Conservation (phyloP, 1,284 basidiomycete genomes). For the Ganoderma multipileum region DNA sequence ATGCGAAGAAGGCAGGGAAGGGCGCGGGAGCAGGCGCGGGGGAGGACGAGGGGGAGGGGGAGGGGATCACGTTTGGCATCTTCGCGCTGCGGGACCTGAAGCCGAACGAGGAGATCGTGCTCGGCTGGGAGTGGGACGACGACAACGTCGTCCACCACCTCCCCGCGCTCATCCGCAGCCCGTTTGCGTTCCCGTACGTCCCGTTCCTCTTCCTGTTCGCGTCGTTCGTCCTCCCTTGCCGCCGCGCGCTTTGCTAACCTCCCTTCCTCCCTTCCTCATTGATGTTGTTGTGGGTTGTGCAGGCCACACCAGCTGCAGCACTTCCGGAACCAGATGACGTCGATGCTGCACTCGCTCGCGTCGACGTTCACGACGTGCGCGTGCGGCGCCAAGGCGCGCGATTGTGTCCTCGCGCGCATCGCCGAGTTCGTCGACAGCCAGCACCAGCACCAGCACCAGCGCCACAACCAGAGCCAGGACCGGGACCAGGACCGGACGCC, state of each 20-base stretch:
- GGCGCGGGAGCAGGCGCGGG: conserved; percentile 42
- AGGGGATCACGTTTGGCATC: conserved; percentile 78
- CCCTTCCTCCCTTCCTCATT: no score
- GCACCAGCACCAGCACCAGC: no score
- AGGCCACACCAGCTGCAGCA: conserved; percentile 60
- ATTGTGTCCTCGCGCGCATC: conserved; percentile 75
- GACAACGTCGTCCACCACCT: conserved; percentile 10
- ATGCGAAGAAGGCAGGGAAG: conserved; percentile 23
- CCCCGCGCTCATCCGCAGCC: conserved; percentile 37
- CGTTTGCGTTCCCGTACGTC: conserved; percentile 62
- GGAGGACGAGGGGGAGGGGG: conserved; percentile 32
- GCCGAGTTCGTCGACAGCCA: conserved; percentile 64
- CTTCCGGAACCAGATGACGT: conserved; percentile 69
- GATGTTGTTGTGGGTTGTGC: no score
- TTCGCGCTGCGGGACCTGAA: conserved; percentile 84
- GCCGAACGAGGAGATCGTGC: conserved; percentile 84
- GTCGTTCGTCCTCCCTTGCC: conserved; percentile 26
- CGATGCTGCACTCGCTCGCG: conserved; percentile 75
- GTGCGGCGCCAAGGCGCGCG: conserved; percentile 64
- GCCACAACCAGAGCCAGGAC: no score
- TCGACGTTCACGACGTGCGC: conserved; percentile 83
- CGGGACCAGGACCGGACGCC: no score
- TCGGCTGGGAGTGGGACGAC: conserved; percentile 64
- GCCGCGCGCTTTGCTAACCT: conserved; percentile 24
- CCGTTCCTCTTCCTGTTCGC: conserved; percentile 28